phyloP scores from a whole-genome alignment of 2,329 filamentous ascomycete genomes.

The Phoma herbarum region DNA sequence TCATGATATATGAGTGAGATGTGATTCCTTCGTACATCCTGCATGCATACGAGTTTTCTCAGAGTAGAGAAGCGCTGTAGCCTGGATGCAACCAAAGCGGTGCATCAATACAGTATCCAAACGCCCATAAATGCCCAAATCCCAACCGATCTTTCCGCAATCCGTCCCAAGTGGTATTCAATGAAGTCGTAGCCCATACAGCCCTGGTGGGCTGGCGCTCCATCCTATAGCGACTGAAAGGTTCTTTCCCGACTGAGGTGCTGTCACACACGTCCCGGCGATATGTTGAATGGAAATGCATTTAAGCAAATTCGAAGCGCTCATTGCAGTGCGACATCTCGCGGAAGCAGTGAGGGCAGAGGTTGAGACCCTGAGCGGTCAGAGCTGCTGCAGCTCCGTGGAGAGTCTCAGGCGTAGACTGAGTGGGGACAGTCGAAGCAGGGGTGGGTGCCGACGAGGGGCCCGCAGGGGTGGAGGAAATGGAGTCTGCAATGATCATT shows the following conservation, averaged over 20 bases:
- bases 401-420: conserved; percentile 34
- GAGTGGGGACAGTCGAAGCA: conserved; percentile 23
- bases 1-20: conserved; percentile 6
- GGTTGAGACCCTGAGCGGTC: conserved; percentile 34
- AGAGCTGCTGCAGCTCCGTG: conserved; percentile 34
- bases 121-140: conserved; percentile 18
- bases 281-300: not conserved
- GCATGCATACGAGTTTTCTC: not conserved
- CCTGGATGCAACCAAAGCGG: not conserved
- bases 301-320: conserved; percentile 36
- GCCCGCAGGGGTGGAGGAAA: conserved; percentile 36
- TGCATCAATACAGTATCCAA: not conserved
- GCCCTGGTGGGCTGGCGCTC: not conserved
- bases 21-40: conserved; percentile 1
- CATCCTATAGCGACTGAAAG: not conserved
- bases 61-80: not conserved
- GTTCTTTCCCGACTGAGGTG: not conserved
- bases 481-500: conserved; percentile 27
- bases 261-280: not conserved
- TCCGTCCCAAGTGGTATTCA: conserved; percentile 10
- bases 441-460: conserved; percentile 35
- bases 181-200: conserved; percentile 18
- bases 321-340: conserved; percentile 40
- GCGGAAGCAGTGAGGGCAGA: conserved; percentile 41
- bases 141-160: not conserved